These are phyloP conservation scores for Xanthoconium purpureum DNA, from an alignment of 768 basidiomycete genomes.

Conservation along the genomic window DNA sequence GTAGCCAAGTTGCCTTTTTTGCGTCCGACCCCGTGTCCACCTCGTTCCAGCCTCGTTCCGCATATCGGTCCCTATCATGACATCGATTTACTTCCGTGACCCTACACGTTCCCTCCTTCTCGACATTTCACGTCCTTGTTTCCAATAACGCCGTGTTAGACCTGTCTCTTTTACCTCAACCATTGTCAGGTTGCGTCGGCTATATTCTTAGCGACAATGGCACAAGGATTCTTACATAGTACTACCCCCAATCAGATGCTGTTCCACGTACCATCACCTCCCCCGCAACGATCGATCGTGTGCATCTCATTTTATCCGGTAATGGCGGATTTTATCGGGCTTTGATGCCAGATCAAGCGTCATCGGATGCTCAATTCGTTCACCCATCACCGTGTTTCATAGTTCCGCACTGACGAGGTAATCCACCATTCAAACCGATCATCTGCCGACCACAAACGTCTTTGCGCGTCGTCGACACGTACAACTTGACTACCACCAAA, in stretches of 20 bases:
- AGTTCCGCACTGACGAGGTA: too few relatives aligned
- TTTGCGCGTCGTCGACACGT: too few relatives aligned
- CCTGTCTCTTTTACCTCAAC: conserved; percentile 11
- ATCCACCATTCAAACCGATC: too few relatives aligned
- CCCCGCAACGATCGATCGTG: background rate
- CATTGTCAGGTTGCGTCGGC: background rate
- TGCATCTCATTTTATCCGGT: too few relatives aligned
- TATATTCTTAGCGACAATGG: background rate
- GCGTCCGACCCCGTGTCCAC: conserved; percentile 1
- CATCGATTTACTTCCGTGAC: background rate
- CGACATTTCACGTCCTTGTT: background rate
- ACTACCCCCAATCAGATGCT: background rate
- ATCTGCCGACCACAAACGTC: too few relatives aligned
- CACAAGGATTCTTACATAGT: background rate
- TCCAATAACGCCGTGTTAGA: background rate
- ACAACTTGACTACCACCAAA: background rate
- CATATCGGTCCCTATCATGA: background rate
- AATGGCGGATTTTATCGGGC: background rate
- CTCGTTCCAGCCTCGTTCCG: conserved; percentile 10
- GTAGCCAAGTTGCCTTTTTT: background rate
- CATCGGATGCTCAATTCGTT: background rate
- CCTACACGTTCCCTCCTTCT: conserved; percentile 13
- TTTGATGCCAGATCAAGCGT: too few relatives aligned
- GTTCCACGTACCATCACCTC: background rate
- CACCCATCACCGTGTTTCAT: background rate